Base-by-base conservation (phyloP, 805 yeast species). In the Scheffersomyces lignosus region DNA sequence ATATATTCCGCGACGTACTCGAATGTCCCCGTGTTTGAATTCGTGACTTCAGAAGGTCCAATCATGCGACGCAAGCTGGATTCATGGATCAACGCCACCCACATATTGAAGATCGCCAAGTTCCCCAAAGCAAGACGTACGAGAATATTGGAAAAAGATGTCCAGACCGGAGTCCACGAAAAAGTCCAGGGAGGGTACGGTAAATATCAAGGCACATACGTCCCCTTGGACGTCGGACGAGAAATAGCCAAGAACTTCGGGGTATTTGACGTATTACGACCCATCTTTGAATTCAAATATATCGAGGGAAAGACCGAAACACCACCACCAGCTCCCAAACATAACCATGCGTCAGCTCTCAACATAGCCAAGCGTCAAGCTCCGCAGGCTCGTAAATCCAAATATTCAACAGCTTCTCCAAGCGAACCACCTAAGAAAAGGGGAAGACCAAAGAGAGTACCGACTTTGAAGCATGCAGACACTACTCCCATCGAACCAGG, bases 111-210 rank as follows among this genome's bases (percentile, higher is more conserved):
- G 52, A 73, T 82, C 18, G 87, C 85, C 17, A 81, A 82, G 32
- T 71, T 80, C 39, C 87, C 84, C 47, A 75, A 81, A 49, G 78
- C 83, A 15, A 73, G 75, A 41, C 63, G 87, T 32, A 78, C 85
- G 6, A 73, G 81, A 41, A 70, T 80, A 33, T 72, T 83, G 41
- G 88, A 82, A 43, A 71, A 71, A 44, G 87, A 81, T 45, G 79
- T 80, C 28, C 77, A 71, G 39, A 73, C 78, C 5, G 82, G 84
- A n/a, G 66, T 63, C 24, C 83, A 79, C 51, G 89, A 83, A 48
- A 81, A 81, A 48, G 81, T 81, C 17, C 85, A 81, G 56, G 87
- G 87, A 24, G 87, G 87, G 0, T 77, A 80, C 44, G 87, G 86
- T n/a, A 78, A 79, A 48, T 80, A 78, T 56, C 87, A 65, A 41